Conservation (phyloP, 1,139 yeast genomes). For the Yamadazyma oceani region DNA sequence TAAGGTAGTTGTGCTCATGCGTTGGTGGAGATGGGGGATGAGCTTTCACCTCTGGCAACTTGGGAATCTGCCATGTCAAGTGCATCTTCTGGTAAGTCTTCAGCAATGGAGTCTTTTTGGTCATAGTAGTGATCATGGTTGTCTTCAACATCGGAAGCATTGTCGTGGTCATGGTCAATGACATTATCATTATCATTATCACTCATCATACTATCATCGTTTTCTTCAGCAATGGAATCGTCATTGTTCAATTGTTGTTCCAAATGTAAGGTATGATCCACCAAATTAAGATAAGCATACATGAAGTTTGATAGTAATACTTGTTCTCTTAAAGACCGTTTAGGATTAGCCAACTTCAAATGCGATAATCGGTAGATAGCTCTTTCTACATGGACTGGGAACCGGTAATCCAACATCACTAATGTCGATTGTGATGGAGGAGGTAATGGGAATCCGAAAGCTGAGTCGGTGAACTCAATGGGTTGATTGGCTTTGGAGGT, state of each 20-base stretch:
- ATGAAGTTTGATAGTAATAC: conserved; percentile 91
- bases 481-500: conserved; percentile 63
- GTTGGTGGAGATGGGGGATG: too few relatives aligned
- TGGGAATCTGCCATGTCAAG: too few relatives aligned
- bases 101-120: conserved; percentile 3
- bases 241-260: conserved; percentile 49
- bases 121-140: conserved; percentile 2
- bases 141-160: conserved; percentile 1
- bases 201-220: conserved; percentile 6
- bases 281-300: conserved; percentile 94
- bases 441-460: conserved; percentile 83
- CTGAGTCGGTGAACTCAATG: conserved; percentile 74
- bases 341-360: conserved; percentile 89
- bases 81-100: neutral
- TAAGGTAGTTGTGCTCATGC: too few relatives aligned
- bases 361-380: conserved; percentile 93
- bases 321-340: conserved; percentile 86
- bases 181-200: conserved; percentile 7
- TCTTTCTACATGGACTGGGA: conserved; percentile 92
- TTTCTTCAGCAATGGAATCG: conserved; percentile 13
- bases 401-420: conserved; percentile 78
- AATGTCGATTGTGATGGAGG: conserved; percentile 74
- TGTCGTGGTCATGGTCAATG: neutral
- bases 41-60: too few relatives aligned
- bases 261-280: conserved; percentile 80